Evolutionary conservation across 2,329 filamentous ascomycete species (phyloP).

Genomic region (Fusarium lateritium): DNA sequence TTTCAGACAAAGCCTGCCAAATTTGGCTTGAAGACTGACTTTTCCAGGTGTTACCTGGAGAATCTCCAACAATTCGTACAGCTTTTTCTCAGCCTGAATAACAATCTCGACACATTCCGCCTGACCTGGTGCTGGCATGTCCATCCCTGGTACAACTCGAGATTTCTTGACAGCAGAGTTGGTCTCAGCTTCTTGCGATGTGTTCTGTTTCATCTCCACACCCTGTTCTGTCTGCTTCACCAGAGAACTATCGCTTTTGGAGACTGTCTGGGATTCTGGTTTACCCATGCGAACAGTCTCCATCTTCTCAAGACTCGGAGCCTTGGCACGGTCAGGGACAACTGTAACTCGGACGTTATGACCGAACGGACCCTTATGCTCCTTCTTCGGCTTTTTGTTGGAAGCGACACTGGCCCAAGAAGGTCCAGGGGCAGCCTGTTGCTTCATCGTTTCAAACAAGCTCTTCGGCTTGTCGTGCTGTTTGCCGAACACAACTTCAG

Average conservation of each 20-base stretch:
- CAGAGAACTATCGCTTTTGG: no score
- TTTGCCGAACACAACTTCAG: constrained; percentile 32
- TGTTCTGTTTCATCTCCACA: not conserved
- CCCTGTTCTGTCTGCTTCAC: not conserved
- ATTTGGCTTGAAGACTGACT: constrained; percentile 45
- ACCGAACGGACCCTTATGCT: constrained; percentile 21
- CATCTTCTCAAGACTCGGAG: not conserved
- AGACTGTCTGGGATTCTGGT: not conserved
- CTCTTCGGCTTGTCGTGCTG: constrained; percentile 14
- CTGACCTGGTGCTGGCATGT: not conserved
- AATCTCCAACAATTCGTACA: constrained; percentile 32
- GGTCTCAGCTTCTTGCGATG: not conserved
- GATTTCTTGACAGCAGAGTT: no score
- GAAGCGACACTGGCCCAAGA: constrained; percentile 31
- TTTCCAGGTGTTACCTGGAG: constrained; percentile 47
- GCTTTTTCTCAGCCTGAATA: constrained; percentile 19
- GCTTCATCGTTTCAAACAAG: constrained; percentile 44
- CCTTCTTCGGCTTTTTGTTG: not conserved
- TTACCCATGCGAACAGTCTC: no score
- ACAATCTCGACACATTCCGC: constrained; percentile 20
- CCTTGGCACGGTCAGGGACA: not conserved
- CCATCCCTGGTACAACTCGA: constrained; percentile 26
- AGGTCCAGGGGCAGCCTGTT: constrained; percentile 23
- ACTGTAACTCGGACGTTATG: constrained; percentile 19
- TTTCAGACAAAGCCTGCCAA: constrained; percentile 52